phyloP scores from a whole-genome alignment of 1,284 basidiomycete species.

The Ganoderma meredithae region DNA sequence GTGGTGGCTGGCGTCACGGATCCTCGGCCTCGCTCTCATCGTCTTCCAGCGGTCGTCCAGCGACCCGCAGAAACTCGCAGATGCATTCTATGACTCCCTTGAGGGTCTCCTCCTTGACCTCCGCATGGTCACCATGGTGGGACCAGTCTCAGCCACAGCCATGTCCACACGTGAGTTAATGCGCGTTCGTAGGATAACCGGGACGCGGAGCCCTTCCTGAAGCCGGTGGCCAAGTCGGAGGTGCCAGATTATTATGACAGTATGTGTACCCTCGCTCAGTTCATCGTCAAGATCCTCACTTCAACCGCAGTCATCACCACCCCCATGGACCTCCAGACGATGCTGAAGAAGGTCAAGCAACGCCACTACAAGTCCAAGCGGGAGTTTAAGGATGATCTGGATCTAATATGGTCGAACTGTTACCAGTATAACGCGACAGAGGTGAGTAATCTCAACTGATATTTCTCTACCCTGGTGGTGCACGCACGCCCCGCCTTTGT shows the following conservation, averaged over 20 bases:
- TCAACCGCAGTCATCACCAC: constrained; percentile 74
- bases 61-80: constrained; percentile 76
- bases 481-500: too few species aligned
- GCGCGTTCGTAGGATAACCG: constrained; percentile 71
- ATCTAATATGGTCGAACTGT: constrained; percentile 98
- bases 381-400: constrained; percentile 93
- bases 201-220: constrained; percentile 89
- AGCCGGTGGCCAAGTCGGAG: constrained; percentile 87
- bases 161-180: constrained; percentile 27
- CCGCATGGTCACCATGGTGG: constrained; percentile 77
- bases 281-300: constrained; percentile 16
- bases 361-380: constrained; percentile 93
- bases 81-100: constrained; percentile 91
- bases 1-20: constrained; percentile 48
- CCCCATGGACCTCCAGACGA: constrained; percentile 95
- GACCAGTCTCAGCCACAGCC: constrained; percentile 26
- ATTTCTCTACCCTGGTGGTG: not conserved
- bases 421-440: constrained; percentile 91
- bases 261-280: constrained; percentile 45
- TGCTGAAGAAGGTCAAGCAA: constrained; percentile 91
- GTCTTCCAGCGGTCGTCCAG: constrained; percentile 58
- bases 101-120: constrained; percentile 89
- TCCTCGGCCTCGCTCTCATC: constrained; percentile 11
- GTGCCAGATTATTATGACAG: constrained; percentile 91
- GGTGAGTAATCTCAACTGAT: constrained; percentile 48